These are phyloP conservation scores for Tubosaeta sp. DNA, from an alignment of 768 basidiomycete species.

Conservation along the genomic window DNA sequence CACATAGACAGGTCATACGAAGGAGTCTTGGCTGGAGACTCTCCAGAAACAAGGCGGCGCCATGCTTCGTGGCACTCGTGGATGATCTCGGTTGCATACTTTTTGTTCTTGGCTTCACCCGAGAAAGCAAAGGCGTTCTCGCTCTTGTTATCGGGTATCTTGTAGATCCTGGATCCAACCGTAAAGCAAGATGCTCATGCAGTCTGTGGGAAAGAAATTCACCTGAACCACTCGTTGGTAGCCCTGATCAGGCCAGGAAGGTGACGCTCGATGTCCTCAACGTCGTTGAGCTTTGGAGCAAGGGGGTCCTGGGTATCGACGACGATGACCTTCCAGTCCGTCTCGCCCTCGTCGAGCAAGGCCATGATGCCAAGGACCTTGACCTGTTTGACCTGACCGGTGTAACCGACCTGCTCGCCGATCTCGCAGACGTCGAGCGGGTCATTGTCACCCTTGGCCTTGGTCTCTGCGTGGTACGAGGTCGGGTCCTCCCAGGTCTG, in stretches of 20 bases:
- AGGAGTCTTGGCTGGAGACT: constrained; percentile 67
- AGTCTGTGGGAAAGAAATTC: constrained; percentile 4
- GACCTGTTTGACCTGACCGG: constrained; percentile 98
- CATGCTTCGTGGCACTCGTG: constrained; percentile 99
- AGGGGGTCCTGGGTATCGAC: constrained; percentile 95
- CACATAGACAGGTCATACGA: constrained; percentile 83
- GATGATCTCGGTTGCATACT: constrained; percentile 98
- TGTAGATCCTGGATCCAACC: constrained; percentile 68
- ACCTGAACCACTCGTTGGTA: constrained; percentile 99
- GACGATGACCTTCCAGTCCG: constrained; percentile 99
- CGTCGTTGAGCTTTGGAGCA: constrained; percentile 94
- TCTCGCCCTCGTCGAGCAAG: constrained; percentile 97
- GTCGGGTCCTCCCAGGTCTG: constrained; percentile 98
- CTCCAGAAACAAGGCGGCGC: constrained; percentile 86
- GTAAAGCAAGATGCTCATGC: neutral
- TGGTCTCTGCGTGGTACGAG: constrained; percentile 88
- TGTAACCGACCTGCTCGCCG: constrained; percentile 95
- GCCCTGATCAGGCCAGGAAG: constrained; percentile 95
- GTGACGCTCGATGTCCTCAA: constrained; percentile 98
- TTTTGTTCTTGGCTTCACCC: constrained; percentile 99
- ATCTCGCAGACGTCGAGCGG: constrained; percentile 99
- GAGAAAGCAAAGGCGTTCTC: constrained; percentile 99
- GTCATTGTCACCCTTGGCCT: constrained; percentile 98
- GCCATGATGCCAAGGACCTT: constrained; percentile 99
- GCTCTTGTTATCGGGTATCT: constrained; percentile 92